Evolutionary conservation across 192 early-diverging fungal species (phyloP).

Genomic region (Spizellomyces punctatus): DNA sequence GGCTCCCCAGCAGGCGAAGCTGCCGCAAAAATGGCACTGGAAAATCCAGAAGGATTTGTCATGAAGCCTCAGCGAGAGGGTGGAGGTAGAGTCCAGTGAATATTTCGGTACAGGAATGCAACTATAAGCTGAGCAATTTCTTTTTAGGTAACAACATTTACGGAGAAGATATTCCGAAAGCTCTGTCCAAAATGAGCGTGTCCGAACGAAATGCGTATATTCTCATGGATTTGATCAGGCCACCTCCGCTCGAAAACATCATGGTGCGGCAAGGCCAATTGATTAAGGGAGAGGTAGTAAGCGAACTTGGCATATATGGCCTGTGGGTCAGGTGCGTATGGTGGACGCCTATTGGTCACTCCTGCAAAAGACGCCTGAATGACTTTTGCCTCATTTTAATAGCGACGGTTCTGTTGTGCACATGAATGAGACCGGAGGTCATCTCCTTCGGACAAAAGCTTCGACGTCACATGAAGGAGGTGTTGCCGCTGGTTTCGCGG

Average conservation of each 20-base stretch:
- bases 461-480: slow-evolving; percentile 88
- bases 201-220: slow-evolving; percentile 85
- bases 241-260: slow-evolving; percentile 71
- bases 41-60: slow-evolving; percentile 71
- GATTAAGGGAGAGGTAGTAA: slow-evolving; percentile 74
- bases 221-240: slow-evolving; percentile 92
- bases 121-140: too few species aligned
- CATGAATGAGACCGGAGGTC: slow-evolving; percentile 79
- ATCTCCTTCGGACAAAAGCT: slow-evolving; percentile 91
- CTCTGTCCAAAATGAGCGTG: slow-evolving; percentile 54
- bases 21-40: slow-evolving; percentile 69
- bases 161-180: slow-evolving; percentile 73
- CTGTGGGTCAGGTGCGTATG: slow-evolving; percentile 74
- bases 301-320: slow-evolving; percentile 94
- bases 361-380: neutral
- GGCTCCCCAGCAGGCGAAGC: slow-evolving; percentile 59
- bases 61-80: slow-evolving; percentile 98
- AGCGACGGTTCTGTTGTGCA: slow-evolving; percentile 61
- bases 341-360: too few species aligned
- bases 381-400: slow-evolving; percentile 19
- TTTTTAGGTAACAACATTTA: slow-evolving; percentile 83
- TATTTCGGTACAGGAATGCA: neutral
- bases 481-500: slow-evolving; percentile 92
- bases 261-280: slow-evolving; percentile 79
- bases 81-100: slow-evolving; percentile 74